These are phyloP conservation scores for Trichoderma simmonsii DNA, from an alignment of 2,329 filamentous ascomycete species.

Conservation along the genomic window DNA sequence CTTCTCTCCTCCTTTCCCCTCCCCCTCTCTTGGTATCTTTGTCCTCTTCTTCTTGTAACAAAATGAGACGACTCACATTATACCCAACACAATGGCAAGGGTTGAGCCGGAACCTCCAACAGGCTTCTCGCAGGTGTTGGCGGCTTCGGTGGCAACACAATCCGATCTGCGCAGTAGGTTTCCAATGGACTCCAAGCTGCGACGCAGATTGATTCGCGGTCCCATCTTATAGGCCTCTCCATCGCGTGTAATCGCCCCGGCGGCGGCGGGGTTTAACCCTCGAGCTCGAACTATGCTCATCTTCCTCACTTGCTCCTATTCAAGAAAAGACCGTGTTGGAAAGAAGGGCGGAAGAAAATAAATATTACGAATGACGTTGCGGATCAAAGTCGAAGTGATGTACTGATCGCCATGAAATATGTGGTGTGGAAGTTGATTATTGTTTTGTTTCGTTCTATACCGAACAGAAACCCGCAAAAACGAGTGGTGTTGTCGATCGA, in stretches of 20 bases:
- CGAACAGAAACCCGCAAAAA: background rate
- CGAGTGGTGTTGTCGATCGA: constrained; percentile 10
- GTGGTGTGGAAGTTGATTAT: background rate
- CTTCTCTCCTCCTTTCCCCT: background rate
- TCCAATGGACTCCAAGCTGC: constrained; percentile 20
- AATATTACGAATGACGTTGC: constrained; percentile 8
- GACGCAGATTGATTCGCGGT: constrained; percentile 28
- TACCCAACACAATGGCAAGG: constrained; percentile 65
- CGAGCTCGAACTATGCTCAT: constrained; percentile 17
- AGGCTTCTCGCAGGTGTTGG: constrained; percentile 58
- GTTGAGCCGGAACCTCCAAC: constrained; percentile 53
- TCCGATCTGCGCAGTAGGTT: constrained; percentile 19
- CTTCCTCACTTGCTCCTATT: constrained; percentile 9
- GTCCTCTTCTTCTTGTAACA: constrained; percentile 20
- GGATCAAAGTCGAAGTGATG: constrained; percentile 14
- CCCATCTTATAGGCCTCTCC: constrained; percentile 26
- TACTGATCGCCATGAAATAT: constrained; percentile 20
- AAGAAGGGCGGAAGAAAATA: background rate
- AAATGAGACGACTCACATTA: constrained; percentile 56
- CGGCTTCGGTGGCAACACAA: constrained; percentile 18
- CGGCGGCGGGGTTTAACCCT: constrained; percentile 2
- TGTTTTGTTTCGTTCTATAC: background rate
- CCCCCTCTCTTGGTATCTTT: background rate
- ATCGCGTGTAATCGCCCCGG: constrained; percentile 22
- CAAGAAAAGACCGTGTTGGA: background rate